These are phyloP conservation scores for Ceratocystis destructans DNA, from an alignment of 2,329 filamentous ascomycete genomes.

Conservation along the genomic window DNA sequence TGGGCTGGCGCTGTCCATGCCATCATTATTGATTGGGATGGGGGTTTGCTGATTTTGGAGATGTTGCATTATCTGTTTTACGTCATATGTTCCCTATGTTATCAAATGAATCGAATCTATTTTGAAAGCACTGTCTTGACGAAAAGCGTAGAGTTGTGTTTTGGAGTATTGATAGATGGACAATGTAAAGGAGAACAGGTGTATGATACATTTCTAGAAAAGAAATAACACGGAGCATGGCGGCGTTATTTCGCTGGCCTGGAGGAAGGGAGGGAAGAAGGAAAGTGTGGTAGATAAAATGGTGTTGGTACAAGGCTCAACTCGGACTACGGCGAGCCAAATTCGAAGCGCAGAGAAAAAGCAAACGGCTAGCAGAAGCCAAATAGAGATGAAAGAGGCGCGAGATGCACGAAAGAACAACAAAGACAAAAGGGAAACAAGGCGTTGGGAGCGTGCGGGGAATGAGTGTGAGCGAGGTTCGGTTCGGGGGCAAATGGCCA, in stretches of 20 bases:
- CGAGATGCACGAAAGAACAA: background rate
- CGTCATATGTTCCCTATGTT: background rate
- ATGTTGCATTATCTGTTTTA: background rate
- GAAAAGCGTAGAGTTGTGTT: background rate
- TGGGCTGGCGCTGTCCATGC: background rate
- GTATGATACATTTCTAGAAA: background rate
- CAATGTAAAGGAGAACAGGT: background rate
- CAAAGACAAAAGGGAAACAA: background rate
- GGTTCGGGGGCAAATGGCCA: background rate
- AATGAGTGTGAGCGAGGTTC: background rate
- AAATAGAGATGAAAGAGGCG: background rate
- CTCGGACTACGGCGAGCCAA: conserved; percentile 1
- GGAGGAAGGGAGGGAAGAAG: background rate
- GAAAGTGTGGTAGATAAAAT: background rate
- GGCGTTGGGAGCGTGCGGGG: background rate
- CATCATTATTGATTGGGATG: background rate
- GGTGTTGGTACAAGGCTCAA: background rate
- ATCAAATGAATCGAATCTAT: background rate
- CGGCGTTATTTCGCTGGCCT: background rate
- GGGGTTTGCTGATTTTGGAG: background rate
- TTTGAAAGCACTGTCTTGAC: background rate
- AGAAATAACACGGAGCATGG: background rate
- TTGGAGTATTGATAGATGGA: background rate
- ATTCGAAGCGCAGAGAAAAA: background rate
- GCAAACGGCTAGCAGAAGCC: background rate